phyloP scores from a whole-genome alignment of 371 early-diverging fungal genomes.

The Syncephalis fuscata region DNA sequence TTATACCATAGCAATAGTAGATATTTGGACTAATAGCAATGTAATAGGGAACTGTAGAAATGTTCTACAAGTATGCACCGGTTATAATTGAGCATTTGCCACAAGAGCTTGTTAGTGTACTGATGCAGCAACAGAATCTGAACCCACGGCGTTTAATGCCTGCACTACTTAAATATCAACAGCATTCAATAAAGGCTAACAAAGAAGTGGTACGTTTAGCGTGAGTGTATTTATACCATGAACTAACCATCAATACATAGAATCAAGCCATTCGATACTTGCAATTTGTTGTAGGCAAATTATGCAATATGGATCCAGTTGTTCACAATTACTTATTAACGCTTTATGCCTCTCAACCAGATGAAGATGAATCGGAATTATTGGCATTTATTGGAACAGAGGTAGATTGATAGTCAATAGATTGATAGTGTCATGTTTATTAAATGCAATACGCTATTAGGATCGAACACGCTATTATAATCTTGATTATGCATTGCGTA shows the following conservation, averaged over 20 bases:
- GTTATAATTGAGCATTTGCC: constrained; percentile 68
- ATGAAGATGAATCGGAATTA: constrained; percentile 37
- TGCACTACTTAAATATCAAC: constrained; percentile 62
- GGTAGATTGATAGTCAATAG: constrained; percentile 13
- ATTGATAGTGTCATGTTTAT: neutral
- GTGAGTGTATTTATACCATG: neutral
- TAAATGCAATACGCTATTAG: constrained; percentile 10
- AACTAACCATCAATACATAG: constrained; percentile 8
- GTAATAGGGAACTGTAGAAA: constrained; percentile 37
- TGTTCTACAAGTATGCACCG: constrained; percentile 75
- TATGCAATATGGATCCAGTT: constrained; percentile 62
- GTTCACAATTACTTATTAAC: constrained; percentile 85
- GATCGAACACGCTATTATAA: constrained; percentile 60
- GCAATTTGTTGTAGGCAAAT: constrained; percentile 53
- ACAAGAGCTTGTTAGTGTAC: constrained; percentile 56
- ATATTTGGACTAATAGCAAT: neutral
- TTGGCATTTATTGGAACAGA: constrained; percentile 52
- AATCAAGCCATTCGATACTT: constrained; percentile 84
- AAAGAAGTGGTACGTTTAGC: neutral
- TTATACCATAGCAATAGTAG: neutral
- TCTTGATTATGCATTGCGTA: constrained; percentile 69
- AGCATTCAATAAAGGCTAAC: constrained; percentile 12
- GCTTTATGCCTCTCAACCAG: constrained; percentile 58
- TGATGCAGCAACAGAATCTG: constrained; percentile 67
- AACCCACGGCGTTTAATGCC: constrained; percentile 77